Percentiles rank a stretch among this genome's conserved stretches.
phyloP scores from a whole-genome alignment of 345 rosid species.

The Linum tenue region DNA sequence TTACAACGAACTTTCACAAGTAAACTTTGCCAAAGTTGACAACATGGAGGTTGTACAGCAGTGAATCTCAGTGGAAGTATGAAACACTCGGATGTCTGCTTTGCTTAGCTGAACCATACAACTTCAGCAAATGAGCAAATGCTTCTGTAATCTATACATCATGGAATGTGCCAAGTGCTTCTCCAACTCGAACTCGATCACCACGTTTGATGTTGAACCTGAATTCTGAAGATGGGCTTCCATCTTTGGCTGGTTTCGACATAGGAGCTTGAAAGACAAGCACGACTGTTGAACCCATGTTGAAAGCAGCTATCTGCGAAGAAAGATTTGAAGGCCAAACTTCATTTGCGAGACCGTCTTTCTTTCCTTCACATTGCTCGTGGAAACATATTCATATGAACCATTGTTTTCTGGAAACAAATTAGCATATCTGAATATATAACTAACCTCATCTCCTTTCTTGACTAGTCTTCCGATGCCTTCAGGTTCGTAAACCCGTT shows the following conservation, averaged over 20 bases:
- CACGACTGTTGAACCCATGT: conserved; percentile 93
- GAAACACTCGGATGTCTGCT: no score
- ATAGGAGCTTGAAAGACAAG: conserved; percentile 84
- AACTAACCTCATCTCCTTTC: conserved; percentile 79
- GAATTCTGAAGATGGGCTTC: conserved; percentile 41
- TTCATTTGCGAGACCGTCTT: neutral
- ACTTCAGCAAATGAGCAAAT: neutral
- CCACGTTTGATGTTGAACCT: conserved; percentile 50
- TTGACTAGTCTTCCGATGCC: conserved; percentile 60
- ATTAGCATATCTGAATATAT: neutral
- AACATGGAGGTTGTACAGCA: no score
- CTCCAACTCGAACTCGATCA: conserved; percentile 66
- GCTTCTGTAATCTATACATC: conserved; percentile 5
- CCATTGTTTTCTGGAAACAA: neutral
- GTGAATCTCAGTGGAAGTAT: no score
- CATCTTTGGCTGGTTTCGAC: conserved; percentile 24
- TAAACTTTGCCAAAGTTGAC: no score
- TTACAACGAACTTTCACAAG: no score
- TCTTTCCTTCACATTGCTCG: neutral
- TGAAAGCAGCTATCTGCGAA: conserved; percentile 69
- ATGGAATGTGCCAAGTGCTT: conserved; percentile 71
- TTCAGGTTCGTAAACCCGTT: conserved; percentile 58
- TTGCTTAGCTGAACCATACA: no score
- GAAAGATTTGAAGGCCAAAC: neutral
- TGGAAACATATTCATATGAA: neutral